phyloP scores from a whole-genome alignment of 805 yeast species.

The Blastobotrys parvus region DNA sequence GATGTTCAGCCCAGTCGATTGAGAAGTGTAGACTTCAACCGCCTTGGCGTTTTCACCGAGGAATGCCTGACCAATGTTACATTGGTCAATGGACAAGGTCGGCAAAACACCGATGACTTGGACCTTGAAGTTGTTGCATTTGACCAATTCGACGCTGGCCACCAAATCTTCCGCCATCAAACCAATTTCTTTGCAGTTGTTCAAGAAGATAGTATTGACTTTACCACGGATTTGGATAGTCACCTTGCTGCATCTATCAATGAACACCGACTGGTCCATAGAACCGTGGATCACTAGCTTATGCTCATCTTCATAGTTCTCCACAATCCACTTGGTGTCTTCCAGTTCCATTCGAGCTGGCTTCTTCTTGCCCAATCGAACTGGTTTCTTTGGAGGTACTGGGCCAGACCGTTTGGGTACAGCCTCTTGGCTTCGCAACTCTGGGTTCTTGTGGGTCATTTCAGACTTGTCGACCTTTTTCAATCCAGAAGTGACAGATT shows the following conservation, averaged over 20 bases:
- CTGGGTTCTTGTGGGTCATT: slow-evolving; percentile 91
- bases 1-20: slow-evolving; percentile 77
- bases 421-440: slow-evolving; percentile 45
- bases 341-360: slow-evolving; percentile 60
- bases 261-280: slow-evolving; percentile 80
- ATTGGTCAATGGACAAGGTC: slow-evolving; percentile 77
- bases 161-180: slow-evolving; percentile 77
- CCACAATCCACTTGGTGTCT: slow-evolving; percentile 85
- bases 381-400: slow-evolving; percentile 62
- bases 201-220: slow-evolving; percentile 77
- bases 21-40: slow-evolving; percentile 74
- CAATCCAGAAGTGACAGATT: slow-evolving; percentile 70
- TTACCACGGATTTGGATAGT: slow-evolving; percentile 85
- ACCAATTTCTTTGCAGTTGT: slow-evolving; percentile 63
- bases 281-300: slow-evolving; percentile 70
- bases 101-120: slow-evolving; percentile 82
- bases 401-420: slow-evolving; percentile 38
- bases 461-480: slow-evolving; percentile 89
- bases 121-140: slow-evolving; percentile 69
- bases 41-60: slow-evolving; percentile 56
- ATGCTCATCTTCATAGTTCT: slow-evolving; percentile 58
- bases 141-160: slow-evolving; percentile 82
- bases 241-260: slow-evolving; percentile 67
- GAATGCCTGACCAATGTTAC: slow-evolving; percentile 78
- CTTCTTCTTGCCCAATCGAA: slow-evolving; percentile 30